These are phyloP conservation scores for Psophocarpus tetragonolobus DNA, from an alignment of 306 rosid species.

Conservation along the genomic window DNA sequence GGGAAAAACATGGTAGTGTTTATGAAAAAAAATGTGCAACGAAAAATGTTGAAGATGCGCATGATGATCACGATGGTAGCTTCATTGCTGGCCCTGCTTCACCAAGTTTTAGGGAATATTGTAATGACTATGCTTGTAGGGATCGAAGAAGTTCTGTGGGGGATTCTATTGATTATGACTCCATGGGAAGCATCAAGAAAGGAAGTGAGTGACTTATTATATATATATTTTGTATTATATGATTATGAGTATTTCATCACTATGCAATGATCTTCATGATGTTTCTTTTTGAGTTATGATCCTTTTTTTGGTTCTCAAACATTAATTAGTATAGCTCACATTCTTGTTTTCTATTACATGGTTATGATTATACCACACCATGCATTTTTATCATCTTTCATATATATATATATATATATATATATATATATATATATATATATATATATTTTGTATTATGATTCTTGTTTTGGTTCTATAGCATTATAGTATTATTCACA, in stretches of 20 bases:
- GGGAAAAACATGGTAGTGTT: background rate
- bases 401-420: no score
- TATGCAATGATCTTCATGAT: background rate
- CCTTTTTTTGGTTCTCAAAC: background rate
- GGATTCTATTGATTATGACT: slow-evolving; percentile 21
- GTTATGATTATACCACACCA: no score
- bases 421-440: no score
- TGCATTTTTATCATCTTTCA: no score
- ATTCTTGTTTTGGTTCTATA: no score
- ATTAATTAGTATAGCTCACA: background rate
- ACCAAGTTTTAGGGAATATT: slow-evolving; percentile 72
- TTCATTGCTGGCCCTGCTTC: slow-evolving; percentile 33
- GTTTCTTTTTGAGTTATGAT: background rate
- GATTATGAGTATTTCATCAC: background rate
- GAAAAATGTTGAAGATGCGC: background rate
- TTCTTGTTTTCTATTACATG: no score
- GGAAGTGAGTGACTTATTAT: slow-evolving; percentile 11
- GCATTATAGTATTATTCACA: background rate
- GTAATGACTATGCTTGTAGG: background rate
- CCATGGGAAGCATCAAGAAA: background rate
- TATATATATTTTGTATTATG: no score
- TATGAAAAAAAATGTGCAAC: background rate
- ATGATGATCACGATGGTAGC: slow-evolving; percentile 4
- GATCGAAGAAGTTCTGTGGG: background rate
- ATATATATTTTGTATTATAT: background rate